phyloP scores from a whole-genome alignment of 169 alveolate species.

The Babesia gibsoni region DNA sequence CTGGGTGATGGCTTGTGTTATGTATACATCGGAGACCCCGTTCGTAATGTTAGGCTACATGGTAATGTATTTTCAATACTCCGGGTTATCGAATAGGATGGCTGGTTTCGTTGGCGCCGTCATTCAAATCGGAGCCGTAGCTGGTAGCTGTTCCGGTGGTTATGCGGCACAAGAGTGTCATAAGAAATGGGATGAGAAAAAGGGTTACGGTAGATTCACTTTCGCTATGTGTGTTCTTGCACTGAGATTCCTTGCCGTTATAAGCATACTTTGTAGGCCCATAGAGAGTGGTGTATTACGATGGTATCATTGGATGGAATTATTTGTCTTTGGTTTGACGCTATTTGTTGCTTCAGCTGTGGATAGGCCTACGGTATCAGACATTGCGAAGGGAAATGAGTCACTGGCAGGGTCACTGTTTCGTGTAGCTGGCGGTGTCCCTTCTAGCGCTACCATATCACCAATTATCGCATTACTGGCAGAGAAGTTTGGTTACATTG shows the following conservation, averaged over 20 bases:
- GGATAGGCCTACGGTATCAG: conserved; percentile 85
- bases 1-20: conserved; percentile 21
- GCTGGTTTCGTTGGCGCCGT: conserved; percentile 83
- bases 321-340: conserved; percentile 81
- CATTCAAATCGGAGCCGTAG: conserved; percentile 80
- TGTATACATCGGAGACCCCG: conserved; percentile 84
- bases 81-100: conserved; percentile 79
- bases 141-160: conserved; percentile 89
- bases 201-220: conserved; percentile 86
- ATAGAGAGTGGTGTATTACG: conserved; percentile 59
- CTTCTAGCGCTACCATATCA: conserved; percentile 83
- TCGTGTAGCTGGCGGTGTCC: conserved; percentile 83
- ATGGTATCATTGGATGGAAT: conserved; percentile 46
- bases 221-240: conserved; percentile 76
- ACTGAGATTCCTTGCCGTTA: conserved; percentile 68
- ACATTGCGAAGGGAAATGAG: conserved; percentile 83
- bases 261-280: conserved; percentile 66
- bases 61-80: conserved; percentile 85
- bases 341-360: conserved; percentile 88
- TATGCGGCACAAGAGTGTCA: conserved; percentile 79
- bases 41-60: conserved; percentile 86
- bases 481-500: conserved; percentile 76
- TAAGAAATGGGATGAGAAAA: conserved; percentile 67
- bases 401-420: conserved; percentile 84
- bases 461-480: conserved; percentile 85